Base-by-base conservation (phyloP, 2,329 filamentous ascomycete genomes). In the Aspergillus tanneri region DNA sequence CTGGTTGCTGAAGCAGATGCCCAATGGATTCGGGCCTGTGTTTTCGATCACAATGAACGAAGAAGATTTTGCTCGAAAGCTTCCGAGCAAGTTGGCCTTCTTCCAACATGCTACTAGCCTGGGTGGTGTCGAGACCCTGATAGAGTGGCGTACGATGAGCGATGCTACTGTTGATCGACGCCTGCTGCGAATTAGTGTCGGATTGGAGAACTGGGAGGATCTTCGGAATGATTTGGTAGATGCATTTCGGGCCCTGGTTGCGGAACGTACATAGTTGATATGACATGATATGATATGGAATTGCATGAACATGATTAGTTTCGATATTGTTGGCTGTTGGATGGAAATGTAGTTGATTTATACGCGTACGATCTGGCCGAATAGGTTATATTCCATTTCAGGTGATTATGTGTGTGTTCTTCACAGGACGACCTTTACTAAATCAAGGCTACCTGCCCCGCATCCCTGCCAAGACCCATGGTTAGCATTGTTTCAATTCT, bases 101-200 rank as follows among this genome's bases (percentile, higher is more conserved):
- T 97, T 97, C 75, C 89, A 96, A 60, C 93, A 99, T 70, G 93
- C 93, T 5, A 99, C 93, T 2, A 95, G 88, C 68, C 72, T 97
- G 22, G 93, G 93, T 2, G 92, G 93, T 4, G 90, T 97, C 8
- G 93, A 97, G 79, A 93, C 89, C 63, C 72, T 97, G 74, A 91
- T 99, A 59, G 93, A 99, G 79, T 99, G 93, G 93, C 79, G 93
- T 50, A 82, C 87, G 39, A 93, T 99, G 89, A 86, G 84, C 50
- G 93, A 99, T 75, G 61, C 71, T 3, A 76, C 68, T 1, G 84
- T 95, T 30, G 88, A 95, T 64, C 80, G 77, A 63, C 77, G 81
- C 49, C 68, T 97, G 66, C 63, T 96, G 69, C 76, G 93, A 43
- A 73, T 99, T 23, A 96, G 91, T 67, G 73, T 96, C 25, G 93